These are phyloP conservation scores for Termitomyces sp. DNA, from an alignment of 768 basidiomycete species.

Conservation along the genomic window DNA sequence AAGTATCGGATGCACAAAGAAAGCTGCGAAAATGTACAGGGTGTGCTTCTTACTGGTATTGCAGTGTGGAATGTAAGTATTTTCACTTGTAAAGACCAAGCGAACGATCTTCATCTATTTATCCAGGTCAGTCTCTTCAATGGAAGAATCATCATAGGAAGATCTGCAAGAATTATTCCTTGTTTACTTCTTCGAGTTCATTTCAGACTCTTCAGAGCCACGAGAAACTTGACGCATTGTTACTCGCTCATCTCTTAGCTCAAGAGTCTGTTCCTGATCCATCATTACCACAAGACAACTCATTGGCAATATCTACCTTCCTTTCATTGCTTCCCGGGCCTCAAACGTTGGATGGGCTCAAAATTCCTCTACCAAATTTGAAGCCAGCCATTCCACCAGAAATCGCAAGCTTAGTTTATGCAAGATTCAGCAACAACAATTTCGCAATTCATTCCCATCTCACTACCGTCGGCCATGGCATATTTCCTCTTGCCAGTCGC, in stretches of 20 bases:
- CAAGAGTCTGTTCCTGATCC: conserved; percentile 24
- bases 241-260: conserved; percentile 63
- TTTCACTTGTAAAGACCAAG: background rate
- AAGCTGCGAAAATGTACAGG: conserved; percentile 57
- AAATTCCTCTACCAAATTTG: conserved; percentile 30
- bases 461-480: conserved; percentile 64
- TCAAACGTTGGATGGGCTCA: conserved; percentile 8
- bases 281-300: conserved; percentile 19
- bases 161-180: conserved; percentile 59
- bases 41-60: conserved; percentile 75
- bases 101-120: conserved; percentile 4
- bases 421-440: conserved; percentile 79
- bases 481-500: conserved; percentile 77
- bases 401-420: conserved; percentile 36
- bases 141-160: conserved; percentile 67
- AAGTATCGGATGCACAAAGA: conserved; percentile 23
- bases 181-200: conserved; percentile 39
- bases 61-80: conserved; percentile 55
- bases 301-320: conserved; percentile 31
- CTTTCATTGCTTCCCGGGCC: conserved; percentile 46
- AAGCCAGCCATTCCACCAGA: conserved; percentile 25
- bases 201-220: conserved; percentile 51
- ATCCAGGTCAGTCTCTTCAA: conserved; percentile 61
- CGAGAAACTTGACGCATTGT: conserved; percentile 56
- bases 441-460: conserved; percentile 76